Evolutionary conservation across 2,329 filamentous ascomycete genomes (phyloP), one percentile per base, ranked within the genome.

Genomic region (Epichloe sibirici): DNA sequence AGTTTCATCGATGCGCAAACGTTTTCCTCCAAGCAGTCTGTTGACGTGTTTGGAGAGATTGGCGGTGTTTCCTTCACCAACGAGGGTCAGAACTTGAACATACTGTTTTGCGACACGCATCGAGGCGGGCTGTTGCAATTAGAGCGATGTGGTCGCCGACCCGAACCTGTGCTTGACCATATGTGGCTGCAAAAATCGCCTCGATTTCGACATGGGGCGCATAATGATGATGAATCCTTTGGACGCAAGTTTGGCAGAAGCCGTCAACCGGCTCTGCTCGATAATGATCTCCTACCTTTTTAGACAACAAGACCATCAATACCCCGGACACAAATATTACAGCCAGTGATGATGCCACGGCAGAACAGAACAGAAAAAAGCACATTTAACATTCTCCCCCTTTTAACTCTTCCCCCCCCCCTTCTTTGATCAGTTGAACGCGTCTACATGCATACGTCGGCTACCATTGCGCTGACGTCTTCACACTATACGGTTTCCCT

Each of bases 21-120:
- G 0, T 87, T 82, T 59, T 66, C 72, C 23, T 74, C 74, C n/a
- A 81, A 82, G 64, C 86, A 90, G 65, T 79, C 78, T 0, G 69
- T 90, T 9, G 83, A 87, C 55, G 76, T 90, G 52, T 89, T 90
- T 65, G 86, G 87, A 38, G 83, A 88, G 61, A 79, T 88, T 54
- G 85, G 79, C 7, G 87, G 87, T 17, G 69, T 86, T 4, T 73
- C 75, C 21, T 83, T 90, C 57, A 73, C 82, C 4, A 79, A 83
- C 42, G 81, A 82, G 48, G 87, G 86, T 0, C 75, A 79, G 51
- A 79, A 84, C 52, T 66, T 91, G n/a, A 77, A 81, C 50, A 72
- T 88, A 2, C 76, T 86, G 9, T 87, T 85, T 59, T 78, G 76
- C 48, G 86, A 90, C 60, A 66, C 66, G 39, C 70, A 73, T 51